Conservation (phyloP, 371 early-diverging fungal species). For the Apophysomyces elegans region DNA sequence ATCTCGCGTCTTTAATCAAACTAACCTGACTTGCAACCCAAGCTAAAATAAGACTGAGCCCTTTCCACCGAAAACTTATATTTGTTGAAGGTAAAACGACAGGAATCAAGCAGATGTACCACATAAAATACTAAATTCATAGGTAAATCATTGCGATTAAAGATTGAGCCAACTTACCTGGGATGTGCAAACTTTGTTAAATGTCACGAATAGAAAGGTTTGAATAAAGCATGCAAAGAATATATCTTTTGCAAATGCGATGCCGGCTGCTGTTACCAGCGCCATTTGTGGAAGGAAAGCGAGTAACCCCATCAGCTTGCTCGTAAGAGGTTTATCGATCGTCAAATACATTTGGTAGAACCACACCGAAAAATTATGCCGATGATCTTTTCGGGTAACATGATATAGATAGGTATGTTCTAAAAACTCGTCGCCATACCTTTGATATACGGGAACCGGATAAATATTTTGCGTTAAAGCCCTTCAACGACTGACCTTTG, state of each 20-base stretch:
- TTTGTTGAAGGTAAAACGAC: constrained; percentile 75
- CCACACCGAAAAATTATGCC: constrained; percentile 98
- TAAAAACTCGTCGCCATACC: constrained; percentile 87
- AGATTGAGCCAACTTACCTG: constrained; percentile 66
- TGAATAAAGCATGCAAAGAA: constrained; percentile 89
- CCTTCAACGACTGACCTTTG: constrained; percentile 45
- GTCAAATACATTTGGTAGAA: constrained; percentile 92
- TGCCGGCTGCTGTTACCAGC: constrained; percentile 63
- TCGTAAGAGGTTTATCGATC: constrained; percentile 50
- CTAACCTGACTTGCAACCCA: constrained; percentile 79
- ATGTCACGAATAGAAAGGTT: constrained; percentile 94
- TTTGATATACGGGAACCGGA: constrained; percentile 18
- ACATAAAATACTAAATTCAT: constrained; percentile 91
- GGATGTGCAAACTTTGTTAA: constrained; percentile 98
- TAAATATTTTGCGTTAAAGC: neutral
- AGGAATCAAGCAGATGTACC: constrained; percentile 95
- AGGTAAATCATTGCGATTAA: neutral
- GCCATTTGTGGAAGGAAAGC: constrained; percentile 82
- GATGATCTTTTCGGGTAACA: constrained; percentile 93
- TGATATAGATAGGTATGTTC: constrained; percentile 95
- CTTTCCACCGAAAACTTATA: constrained; percentile 59
- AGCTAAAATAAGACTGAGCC: constrained; percentile 58
- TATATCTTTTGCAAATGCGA: constrained; percentile 79
- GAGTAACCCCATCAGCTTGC: constrained; percentile 53
- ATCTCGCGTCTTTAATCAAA: neutral